Evolutionary conservation across 441 rosid species (phyloP).

Genomic region (Manihot esculenta): DNA sequence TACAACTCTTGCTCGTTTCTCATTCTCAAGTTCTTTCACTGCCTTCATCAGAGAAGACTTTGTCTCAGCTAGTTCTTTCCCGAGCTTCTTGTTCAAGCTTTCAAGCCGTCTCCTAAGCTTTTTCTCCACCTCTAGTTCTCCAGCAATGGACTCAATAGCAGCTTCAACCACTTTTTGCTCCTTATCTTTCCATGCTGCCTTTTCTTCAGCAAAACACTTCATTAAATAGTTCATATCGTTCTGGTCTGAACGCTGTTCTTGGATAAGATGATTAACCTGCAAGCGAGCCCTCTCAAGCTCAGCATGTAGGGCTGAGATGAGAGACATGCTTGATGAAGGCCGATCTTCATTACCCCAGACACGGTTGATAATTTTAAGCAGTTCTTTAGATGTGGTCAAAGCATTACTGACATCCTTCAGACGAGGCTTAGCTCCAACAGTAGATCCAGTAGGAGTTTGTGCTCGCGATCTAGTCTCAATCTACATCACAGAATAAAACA

Average conservation of each 20-base stretch:
- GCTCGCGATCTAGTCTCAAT: constrained; percentile 77
- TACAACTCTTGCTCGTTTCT: constrained; percentile 76
- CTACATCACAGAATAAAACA: constrained; percentile 41
- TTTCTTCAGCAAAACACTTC: constrained; percentile 94
- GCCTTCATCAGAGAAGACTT: constrained; percentile 64
- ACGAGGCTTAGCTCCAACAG: constrained; percentile 61
- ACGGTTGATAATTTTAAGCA: constrained; percentile 85
- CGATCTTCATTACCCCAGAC: constrained; percentile 92
- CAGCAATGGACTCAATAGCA: constrained; percentile 86
- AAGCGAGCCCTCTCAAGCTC: constrained; percentile 97
- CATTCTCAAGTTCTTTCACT: constrained; percentile 77
- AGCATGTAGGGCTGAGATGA: constrained; percentile 88
- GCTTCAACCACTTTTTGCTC: constrained; percentile 87
- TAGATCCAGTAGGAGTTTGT: constrained; percentile 75
- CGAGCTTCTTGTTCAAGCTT: constrained; percentile 93
- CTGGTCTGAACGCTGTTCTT: constrained; percentile 73
- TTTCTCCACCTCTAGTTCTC: constrained; percentile 89
- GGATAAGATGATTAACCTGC: constrained; percentile 82
- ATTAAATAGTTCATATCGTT: constrained; percentile 70
- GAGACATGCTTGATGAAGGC: constrained; percentile 90
- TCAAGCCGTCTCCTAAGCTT: constrained; percentile 78
- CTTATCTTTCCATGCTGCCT: constrained; percentile 84
- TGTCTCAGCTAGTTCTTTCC: constrained; percentile 76
- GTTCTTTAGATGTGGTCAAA: constrained; percentile 92
- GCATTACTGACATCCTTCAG: constrained; percentile 93